phyloP scores from a whole-genome alignment of 805 yeast species.

The Cyberlindnera americana region DNA sequence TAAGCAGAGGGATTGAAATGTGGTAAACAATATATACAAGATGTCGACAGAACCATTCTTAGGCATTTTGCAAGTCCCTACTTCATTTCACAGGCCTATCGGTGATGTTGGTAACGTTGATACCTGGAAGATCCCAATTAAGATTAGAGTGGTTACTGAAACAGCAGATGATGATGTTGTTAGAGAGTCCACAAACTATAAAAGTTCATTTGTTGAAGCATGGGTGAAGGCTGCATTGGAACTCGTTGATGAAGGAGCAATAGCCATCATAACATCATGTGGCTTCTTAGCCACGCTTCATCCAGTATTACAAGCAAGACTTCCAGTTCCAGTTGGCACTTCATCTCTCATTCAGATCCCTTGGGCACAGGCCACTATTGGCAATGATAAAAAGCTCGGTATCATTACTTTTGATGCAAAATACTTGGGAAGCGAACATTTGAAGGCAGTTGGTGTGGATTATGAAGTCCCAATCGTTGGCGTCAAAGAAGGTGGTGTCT shows the following conservation, averaged over 20 bases:
- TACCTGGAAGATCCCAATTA: constrained; percentile 19
- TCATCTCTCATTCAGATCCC: constrained; percentile 33
- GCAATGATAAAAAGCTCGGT: constrained; percentile 26
- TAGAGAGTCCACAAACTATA: constrained; percentile 16
- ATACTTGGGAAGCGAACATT: constrained; percentile 27
- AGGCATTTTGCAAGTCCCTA: constrained; percentile 16
- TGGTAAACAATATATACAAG: not conserved
- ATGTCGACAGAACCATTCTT: constrained; percentile 16
- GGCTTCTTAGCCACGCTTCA: constrained; percentile 35
- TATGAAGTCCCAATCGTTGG: constrained; percentile 26
- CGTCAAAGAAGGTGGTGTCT: constrained; percentile 22
- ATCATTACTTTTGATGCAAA: constrained; percentile 32
- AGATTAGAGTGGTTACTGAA: constrained; percentile 14
- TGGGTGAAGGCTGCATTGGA: constrained; percentile 29
- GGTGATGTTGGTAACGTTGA: constrained; percentile 17
- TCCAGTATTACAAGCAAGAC: constrained; percentile 22
- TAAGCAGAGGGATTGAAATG: no score
- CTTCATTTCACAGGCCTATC: constrained; percentile 18
- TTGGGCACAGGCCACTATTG: constrained; percentile 24
- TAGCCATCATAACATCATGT: constrained; percentile 34
- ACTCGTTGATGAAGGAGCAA: constrained; percentile 30
- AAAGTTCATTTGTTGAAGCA: constrained; percentile 26
- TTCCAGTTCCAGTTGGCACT: constrained; percentile 34
- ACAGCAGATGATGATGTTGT: constrained; percentile 13
- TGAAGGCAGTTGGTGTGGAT: constrained; percentile 31